These are phyloP conservation scores for Patellifolia procumbens DNA, from an alignment of 179 eudicot genomes.

Conservation along the genomic window DNA sequence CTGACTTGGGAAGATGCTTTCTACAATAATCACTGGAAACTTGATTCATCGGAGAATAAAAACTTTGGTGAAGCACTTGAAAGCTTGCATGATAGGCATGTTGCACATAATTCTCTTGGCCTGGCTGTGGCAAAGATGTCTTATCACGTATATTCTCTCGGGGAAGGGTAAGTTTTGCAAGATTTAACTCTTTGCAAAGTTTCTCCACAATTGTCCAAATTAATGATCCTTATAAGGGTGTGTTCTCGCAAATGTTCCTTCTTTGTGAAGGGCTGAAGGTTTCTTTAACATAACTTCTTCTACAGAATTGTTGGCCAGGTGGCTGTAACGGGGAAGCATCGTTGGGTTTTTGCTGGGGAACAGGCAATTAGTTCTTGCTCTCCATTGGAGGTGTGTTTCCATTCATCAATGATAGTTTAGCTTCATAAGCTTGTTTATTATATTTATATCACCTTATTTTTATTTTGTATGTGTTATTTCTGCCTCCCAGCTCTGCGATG, in stretches of 20 bases:
- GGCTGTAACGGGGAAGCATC: slow-evolving; percentile 83
- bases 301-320: slow-evolving; percentile 78
- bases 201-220: neutral
- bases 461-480: slow-evolving; percentile 19
- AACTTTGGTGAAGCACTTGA: slow-evolving; percentile 31
- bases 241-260: neutral
- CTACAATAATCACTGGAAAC: slow-evolving; percentile 47
- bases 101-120: slow-evolving; percentile 62
- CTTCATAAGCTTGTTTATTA: neutral
- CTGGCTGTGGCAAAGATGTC: slow-evolving; percentile 87
- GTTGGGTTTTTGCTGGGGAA: slow-evolving; percentile 62
- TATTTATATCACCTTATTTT: slow-evolving; percentile 3
- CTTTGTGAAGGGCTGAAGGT: neutral
- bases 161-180: slow-evolving; percentile 72
- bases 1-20: slow-evolving; percentile 88
- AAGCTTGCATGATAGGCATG: slow-evolving; percentile 43
- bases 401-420: neutral
- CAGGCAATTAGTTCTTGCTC: slow-evolving; percentile 36
- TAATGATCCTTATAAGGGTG: neutral
- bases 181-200: neutral
- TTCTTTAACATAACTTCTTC: slow-evolving; percentile 8
- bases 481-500: slow-evolving; percentile 53
- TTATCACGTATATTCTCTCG: slow-evolving; percentile 70
- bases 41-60: slow-evolving; percentile 40
- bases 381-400: slow-evolving; percentile 53